Evolutionary conservation across 176 grass and related monocot species (phyloP).

Genomic region (Oryza longistaminata): DNA sequence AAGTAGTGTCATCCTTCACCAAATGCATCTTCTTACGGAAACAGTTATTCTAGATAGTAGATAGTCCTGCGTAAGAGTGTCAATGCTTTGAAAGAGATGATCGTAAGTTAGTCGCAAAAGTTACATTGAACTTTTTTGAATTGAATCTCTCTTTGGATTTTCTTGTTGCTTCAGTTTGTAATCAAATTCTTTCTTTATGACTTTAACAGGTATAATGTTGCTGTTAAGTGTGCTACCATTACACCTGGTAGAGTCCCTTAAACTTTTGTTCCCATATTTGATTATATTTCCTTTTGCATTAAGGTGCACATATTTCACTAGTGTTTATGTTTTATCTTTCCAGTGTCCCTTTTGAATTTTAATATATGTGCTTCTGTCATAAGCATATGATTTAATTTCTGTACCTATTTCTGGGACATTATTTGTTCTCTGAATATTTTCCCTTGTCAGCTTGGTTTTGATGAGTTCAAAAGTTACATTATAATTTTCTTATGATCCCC

Average conservation of each 20-base stretch:
- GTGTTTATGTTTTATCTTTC: constrained; percentile 15
- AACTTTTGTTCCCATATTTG: background rate
- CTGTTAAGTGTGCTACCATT: constrained; percentile 96
- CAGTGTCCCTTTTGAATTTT: background rate
- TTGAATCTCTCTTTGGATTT: background rate
- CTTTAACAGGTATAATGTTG: constrained; percentile 81
- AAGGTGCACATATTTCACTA: constrained; percentile 15
- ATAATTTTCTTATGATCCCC: constrained; percentile 4
- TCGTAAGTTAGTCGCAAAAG: background rate
- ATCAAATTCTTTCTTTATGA: background rate
- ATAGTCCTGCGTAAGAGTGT: background rate
- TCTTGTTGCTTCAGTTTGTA: background rate
- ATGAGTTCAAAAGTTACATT: constrained; percentile 17
- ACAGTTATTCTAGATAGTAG: background rate
- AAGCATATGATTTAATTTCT: background rate
- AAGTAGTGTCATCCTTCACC: background rate
- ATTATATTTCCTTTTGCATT: constrained; percentile 22
- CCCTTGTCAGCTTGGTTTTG: background rate
- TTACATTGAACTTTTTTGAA: background rate
- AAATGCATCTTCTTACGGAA: background rate
- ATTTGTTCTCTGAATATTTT: background rate
- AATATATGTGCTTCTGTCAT: background rate
- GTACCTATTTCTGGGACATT: background rate
- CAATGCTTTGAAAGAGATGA: background rate
- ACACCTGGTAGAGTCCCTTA: constrained; percentile 70